phyloP scores from a whole-genome alignment of 2,329 filamentous ascomycete species.

The Diaporthe longicolla region DNA sequence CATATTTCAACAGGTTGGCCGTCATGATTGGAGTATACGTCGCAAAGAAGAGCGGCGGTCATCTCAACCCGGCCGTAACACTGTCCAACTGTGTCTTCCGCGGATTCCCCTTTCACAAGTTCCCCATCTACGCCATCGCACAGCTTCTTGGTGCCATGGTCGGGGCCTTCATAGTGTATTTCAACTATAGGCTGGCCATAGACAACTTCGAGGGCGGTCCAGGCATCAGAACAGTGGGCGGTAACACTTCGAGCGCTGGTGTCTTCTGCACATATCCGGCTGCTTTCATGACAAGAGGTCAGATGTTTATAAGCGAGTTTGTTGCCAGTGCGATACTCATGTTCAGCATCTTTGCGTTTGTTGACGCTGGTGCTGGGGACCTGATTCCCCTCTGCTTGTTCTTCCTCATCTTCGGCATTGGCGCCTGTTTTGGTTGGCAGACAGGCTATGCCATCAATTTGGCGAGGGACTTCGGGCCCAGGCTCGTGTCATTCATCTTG shows the following conservation, averaged over 20 bases:
- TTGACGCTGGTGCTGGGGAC: conserved; percentile 71
- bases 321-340: conserved; percentile 77
- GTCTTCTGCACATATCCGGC: conserved; percentile 83
- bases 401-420: conserved; percentile 81
- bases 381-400: conserved; percentile 74
- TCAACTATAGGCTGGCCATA: conserved; percentile 76
- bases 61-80: conserved; percentile 80
- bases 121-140: conserved; percentile 76
- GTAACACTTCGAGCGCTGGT: conserved; percentile 73
- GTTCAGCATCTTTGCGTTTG: conserved; percentile 80
- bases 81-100: conserved; percentile 78
- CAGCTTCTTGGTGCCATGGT: conserved; percentile 78
- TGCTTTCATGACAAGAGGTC: conserved; percentile 74
- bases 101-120: conserved; percentile 77
- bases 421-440: conserved; percentile 81
- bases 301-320: conserved; percentile 81
- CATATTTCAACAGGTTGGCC: conserved; percentile 62
- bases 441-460: conserved; percentile 84
- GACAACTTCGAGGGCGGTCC: conserved; percentile 73
- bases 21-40: conserved; percentile 80
- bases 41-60: conserved; percentile 75
- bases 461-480: conserved; percentile 79
- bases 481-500: conserved; percentile 75
- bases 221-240: conserved; percentile 72
- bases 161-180: conserved; percentile 72